phyloP scores from a whole-genome alignment of 2,329 filamentous ascomycete species.

The Pseudonectria foliicola region DNA sequence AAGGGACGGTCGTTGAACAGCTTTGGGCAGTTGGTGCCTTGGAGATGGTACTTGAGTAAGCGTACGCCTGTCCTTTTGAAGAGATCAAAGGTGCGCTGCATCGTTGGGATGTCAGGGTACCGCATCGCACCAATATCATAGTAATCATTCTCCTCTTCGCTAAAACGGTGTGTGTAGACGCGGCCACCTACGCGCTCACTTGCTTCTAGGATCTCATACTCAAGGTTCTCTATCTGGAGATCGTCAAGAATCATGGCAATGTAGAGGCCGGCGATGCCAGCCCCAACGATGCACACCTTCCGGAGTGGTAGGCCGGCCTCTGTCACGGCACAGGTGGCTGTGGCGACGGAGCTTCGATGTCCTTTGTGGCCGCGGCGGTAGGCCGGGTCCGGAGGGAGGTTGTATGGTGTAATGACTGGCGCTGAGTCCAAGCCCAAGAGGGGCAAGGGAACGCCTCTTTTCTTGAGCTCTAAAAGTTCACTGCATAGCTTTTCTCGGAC shows the following conservation, averaged over 20 bases:
- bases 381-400: conserved; percentile 1
- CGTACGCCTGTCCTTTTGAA: too few species aligned
- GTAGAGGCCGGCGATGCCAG: conserved; percentile 30
- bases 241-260: conserved; percentile 27
- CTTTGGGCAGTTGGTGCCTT: not conserved
- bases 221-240: conserved; percentile 18
- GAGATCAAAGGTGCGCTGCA: conserved; percentile 4
- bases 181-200: conserved; percentile 28
- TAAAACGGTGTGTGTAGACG: conserved; percentile 29
- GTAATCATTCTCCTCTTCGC: conserved; percentile 9
- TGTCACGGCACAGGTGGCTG: conserved; percentile 3
- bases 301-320: too few species aligned
- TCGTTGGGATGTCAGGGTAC: conserved; percentile 27
- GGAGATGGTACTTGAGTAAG: too few species aligned
- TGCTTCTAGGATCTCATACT: conserved; percentile 32
- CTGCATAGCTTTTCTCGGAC: conserved; percentile 1
- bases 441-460: not conserved
- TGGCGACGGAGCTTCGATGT: not conserved
- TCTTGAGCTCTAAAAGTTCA: not conserved
- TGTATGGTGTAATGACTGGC: not conserved
- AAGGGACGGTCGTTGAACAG: conserved; percentile 10
- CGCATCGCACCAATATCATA: conserved; percentile 35
- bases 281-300: conserved; percentile 30
- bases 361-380: not conserved
- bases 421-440: not conserved